Percentiles rank a stretch among this genome's conserved stretches.
Evolutionary conservation across 1,284 basidiomycete species (phyloP).

Genomic region (Malassezia globosa): DNA sequence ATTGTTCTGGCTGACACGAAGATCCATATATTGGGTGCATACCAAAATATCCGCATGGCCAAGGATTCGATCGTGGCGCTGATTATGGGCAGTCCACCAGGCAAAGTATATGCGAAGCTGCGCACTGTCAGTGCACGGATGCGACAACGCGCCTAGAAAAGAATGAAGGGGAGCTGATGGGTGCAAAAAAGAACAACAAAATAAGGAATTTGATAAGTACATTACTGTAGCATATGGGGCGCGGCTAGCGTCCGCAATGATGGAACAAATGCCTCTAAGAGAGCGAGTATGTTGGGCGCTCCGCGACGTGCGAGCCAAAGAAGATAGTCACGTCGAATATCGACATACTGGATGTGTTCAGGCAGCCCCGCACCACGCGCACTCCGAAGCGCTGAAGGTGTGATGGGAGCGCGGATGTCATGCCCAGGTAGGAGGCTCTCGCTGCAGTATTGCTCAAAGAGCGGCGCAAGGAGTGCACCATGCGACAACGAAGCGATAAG

Average conservation of each 20-base stretch:
- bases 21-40: slow-evolving; percentile 86
- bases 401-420: slow-evolving; percentile 11
- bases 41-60: slow-evolving; percentile 93
- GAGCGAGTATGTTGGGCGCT: slow-evolving; percentile 3
- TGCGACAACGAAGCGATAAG: slow-evolving; percentile 15
- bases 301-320: slow-evolving; percentile 7
- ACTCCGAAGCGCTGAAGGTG: slow-evolving; percentile 14
- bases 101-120: slow-evolving; percentile 69
- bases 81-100: slow-evolving; percentile 87
- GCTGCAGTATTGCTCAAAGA: slow-evolving; percentile 13
- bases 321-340: slow-evolving; percentile 9
- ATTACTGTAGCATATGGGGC: slow-evolving; percentile 8
- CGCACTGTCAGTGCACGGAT: slow-evolving; percentile 76
- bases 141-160: slow-evolving; percentile 65
- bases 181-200: too few species aligned
- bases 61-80: slow-evolving; percentile 88
- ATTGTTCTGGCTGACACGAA: slow-evolving; percentile 96
- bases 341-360: slow-evolving; percentile 6
- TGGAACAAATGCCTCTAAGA: slow-evolving; percentile 13
- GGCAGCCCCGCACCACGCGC: slow-evolving; percentile 12
- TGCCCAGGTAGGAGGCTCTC: slow-evolving; percentile 2
- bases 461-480: slow-evolving; percentile 13
- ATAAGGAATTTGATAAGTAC: too few species aligned
- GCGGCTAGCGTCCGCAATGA: not conserved
- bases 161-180: too few species aligned